Evolutionary conservation across 176 grass and related monocot genomes (phyloP).

Genomic region (Carex parvula): DNA sequence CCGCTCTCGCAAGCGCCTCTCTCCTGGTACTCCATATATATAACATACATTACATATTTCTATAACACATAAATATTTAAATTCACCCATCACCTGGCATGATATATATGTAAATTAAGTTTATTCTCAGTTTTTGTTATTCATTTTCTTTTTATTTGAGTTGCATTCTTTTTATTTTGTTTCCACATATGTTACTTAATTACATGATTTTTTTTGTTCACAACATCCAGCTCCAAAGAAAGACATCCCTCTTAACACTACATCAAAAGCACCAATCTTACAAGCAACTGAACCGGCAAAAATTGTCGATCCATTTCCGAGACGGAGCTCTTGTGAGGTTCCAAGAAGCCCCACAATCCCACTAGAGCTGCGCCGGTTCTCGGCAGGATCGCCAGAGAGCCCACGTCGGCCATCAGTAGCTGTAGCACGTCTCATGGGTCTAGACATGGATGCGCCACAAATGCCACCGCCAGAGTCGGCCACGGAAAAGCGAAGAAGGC

Average conservation of each 20-base stretch:
- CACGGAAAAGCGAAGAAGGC: slow-evolving; percentile 63
- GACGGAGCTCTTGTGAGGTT: slow-evolving; percentile 56
- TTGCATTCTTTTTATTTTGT: background rate
- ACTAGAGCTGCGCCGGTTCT: slow-evolving; percentile 47
- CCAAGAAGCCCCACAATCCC: slow-evolving; percentile 75
- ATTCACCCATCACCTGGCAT: background rate
- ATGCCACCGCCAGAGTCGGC: slow-evolving; percentile 35
- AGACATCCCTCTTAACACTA: background rate
- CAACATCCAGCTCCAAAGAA: slow-evolving; percentile 34
- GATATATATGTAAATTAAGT: background rate
- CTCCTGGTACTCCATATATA: slow-evolving; percentile 11
- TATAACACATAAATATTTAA: background rate
- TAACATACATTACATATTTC: background rate
- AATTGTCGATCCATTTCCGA: background rate
- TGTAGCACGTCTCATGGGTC: slow-evolving; percentile 93
- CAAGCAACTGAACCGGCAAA: background rate
- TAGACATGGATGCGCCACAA: slow-evolving; percentile 40
- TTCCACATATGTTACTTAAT: background rate
- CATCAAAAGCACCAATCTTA: slow-evolving; percentile 1
- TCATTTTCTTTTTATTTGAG: background rate
- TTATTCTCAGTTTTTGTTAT: background rate
- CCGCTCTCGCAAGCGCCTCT: slow-evolving; percentile 72
- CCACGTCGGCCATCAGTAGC: slow-evolving; percentile 41
- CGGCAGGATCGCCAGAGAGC: slow-evolving; percentile 31
- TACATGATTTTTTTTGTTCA: background rate